A percentile compares a stretch with the other conserved stretches of the same genome.
These are phyloP conservation scores for Cercospora berteroae DNA, from an alignment of 2,329 filamentous ascomycete species.

Conservation along the genomic window DNA sequence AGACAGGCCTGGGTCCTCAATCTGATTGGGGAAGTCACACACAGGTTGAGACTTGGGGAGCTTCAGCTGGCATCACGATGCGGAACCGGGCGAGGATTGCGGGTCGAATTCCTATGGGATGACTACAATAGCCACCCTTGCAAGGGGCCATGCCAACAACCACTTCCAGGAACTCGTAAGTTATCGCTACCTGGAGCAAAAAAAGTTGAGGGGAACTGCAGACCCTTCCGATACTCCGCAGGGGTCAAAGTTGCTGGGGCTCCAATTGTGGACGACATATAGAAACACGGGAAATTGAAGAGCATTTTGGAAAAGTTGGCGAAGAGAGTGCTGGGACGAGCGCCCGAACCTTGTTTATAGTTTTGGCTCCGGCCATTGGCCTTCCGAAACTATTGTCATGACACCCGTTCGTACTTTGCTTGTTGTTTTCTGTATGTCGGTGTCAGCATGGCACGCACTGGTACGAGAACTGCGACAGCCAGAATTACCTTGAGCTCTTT, in stretches of 20 bases:
- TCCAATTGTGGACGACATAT: not conserved
- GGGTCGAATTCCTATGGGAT: conserved; percentile 4
- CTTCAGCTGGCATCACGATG: not conserved
- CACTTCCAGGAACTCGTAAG: conserved; percentile 1
- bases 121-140: conserved; percentile 5
- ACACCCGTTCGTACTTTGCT: conserved; percentile 30
- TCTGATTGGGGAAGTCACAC: not conserved
- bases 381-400: conserved; percentile 34
- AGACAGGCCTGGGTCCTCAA: not conserved
- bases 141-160: conserved; percentile 5
- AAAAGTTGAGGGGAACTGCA: not conserved
- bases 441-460: not conserved
- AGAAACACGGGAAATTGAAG: not conserved
- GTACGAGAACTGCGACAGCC: not conserved
- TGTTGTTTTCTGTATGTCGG: conserved; percentile 26
- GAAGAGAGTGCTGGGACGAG: not conserved
- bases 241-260: not conserved
- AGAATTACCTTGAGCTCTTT: conserved; percentile 46
- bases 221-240: not conserved
- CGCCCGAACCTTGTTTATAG: conserved; percentile 14
- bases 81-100: conserved; percentile 7
- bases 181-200: not conserved
- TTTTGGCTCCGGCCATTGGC: conserved; percentile 31
- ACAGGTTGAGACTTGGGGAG: not conserved
- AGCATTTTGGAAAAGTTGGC: not conserved